These are phyloP conservation scores for Macadamia integrifolia DNA, from an alignment of 164 flowering plant genomes.

Conservation along the genomic window DNA sequence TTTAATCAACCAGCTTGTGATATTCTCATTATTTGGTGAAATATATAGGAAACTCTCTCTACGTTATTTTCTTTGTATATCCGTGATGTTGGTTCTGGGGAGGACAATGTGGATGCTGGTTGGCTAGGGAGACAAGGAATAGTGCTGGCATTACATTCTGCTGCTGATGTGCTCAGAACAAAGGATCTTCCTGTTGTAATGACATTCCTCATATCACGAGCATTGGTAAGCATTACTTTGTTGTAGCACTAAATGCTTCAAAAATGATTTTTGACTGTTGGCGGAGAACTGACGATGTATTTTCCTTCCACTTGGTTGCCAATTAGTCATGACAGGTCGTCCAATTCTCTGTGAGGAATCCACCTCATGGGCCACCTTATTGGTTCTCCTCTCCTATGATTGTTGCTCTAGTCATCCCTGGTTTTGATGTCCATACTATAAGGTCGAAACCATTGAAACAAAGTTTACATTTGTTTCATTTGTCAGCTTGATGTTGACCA, in stretches of 20 bases:
- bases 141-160: conserved; percentile 80
- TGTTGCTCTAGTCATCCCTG: no score
- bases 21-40: conserved; percentile 20
- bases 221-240: conserved; percentile 53
- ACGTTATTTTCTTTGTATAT: conserved; percentile 84
- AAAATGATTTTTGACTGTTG: background rate
- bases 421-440: no score
- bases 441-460: no score
- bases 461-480: no score
- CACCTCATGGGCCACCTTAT: no score
- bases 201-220: conserved; percentile 93
- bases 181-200: conserved; percentile 98
- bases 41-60: conserved; percentile 83
- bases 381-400: no score
- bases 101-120: conserved; percentile 53
- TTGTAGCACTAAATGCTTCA: background rate
- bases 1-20: background rate
- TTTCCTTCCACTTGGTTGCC: no score
- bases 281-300: no score
- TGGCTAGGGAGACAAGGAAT: conserved; percentile 97
- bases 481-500: no score
- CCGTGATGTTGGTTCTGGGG: conserved; percentile 61
- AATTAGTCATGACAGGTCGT: no score
- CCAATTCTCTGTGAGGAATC: no score
- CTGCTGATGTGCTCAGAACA: conserved; percentile 89